These are phyloP conservation scores for Kernera saxatilis DNA, from an alignment of 345 rosid species.

Conservation along the genomic window DNA sequence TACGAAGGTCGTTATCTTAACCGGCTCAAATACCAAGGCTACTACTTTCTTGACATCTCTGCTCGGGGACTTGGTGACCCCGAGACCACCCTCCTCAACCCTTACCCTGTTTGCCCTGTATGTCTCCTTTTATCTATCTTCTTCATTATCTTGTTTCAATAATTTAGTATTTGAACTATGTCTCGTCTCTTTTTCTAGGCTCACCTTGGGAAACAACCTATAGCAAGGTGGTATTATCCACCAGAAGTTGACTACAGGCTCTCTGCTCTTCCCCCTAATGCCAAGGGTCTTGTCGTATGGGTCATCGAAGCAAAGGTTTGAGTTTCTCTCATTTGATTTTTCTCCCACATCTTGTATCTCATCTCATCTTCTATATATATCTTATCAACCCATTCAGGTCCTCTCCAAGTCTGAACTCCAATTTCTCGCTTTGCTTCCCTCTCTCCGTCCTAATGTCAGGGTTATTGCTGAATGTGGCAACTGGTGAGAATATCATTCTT, in stretches of 20 bases:
- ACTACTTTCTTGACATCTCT: slow-evolving; percentile 82
- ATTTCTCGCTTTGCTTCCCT: slow-evolving; percentile 83
- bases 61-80: slow-evolving; percentile 98
- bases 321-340: neutral
- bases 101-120: slow-evolving; percentile 93
- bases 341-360: neutral
- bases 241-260: slow-evolving; percentile 91
- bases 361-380: neutral
- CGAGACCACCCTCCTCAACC: slow-evolving; percentile 78
- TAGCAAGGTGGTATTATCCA: slow-evolving; percentile 94
- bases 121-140: neutral
- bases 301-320: slow-evolving; percentile 83
- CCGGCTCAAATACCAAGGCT: slow-evolving; percentile 66
- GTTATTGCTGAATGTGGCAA: slow-evolving; percentile 90
- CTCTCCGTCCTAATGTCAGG: slow-evolving; percentile 77
- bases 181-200: slow-evolving; percentile 38
- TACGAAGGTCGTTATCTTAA: slow-evolving; percentile 83
- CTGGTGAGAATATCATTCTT: slow-evolving; percentile 42
- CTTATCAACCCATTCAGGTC: slow-evolving; percentile 39
- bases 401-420: slow-evolving; percentile 82
- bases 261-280: slow-evolving; percentile 58
- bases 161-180: neutral
- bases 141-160: neutral
- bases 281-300: slow-evolving; percentile 90
- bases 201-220: slow-evolving; percentile 89